Conservation (phyloP, 2,329 filamentous ascomycete species). For the Amesomyces nigricolor region DNA sequence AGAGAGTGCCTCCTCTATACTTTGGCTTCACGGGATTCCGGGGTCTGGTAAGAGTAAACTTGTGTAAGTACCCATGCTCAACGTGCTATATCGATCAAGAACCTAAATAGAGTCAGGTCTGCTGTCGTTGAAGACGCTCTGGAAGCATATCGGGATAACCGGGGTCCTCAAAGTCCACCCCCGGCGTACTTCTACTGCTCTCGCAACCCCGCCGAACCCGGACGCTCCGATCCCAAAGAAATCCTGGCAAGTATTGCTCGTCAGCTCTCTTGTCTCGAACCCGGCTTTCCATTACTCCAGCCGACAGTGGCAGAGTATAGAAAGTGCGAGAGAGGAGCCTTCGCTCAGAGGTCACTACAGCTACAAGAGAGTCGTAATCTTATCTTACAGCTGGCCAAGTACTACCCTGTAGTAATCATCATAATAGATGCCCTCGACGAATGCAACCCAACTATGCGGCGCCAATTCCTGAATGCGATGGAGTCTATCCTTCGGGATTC, state of each 20-base stretch:
- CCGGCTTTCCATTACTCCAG: not conserved
- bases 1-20: too few species aligned
- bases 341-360: too few species aligned
- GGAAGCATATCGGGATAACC: not conserved
- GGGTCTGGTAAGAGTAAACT: too few species aligned
- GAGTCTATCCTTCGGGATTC: not conserved
- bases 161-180: not conserved
- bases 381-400: too few species aligned
- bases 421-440: too few species aligned
- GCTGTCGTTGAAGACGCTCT: not conserved
- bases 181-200: not conserved
- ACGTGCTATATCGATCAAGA: not conserved
- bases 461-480: too few species aligned
- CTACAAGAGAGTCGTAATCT: too few species aligned
- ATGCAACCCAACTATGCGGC: too few species aligned
- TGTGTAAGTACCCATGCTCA: too few species aligned
- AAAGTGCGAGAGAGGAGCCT: too few species aligned
- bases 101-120: not conserved
- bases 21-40: too few species aligned
- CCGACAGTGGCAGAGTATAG: not conserved
- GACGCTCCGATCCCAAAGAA: not conserved
- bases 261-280: not conserved
- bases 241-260: not conserved
- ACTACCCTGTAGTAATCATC: too few species aligned
- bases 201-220: not conserved